Conservation (phyloP, 2,329 filamentous ascomycete genomes). For the Sarocladiaceae sp. region DNA sequence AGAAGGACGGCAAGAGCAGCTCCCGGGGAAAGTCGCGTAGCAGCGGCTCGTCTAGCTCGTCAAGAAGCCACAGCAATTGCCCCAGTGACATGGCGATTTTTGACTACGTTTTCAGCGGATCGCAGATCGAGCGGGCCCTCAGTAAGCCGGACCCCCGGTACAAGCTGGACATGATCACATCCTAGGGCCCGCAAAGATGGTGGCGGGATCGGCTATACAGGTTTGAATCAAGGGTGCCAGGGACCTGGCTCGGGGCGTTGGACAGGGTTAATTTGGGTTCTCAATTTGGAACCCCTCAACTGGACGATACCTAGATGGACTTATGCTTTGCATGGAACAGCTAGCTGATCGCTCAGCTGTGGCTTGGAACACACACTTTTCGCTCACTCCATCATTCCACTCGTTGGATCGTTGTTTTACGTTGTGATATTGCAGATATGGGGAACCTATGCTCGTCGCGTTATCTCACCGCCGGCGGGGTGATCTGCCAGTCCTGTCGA, state of each 20-base stretch:
- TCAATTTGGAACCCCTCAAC: background rate
- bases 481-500: background rate
- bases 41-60: slow-evolving; percentile 22
- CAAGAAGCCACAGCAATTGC: slow-evolving; percentile 22
- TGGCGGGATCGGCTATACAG: background rate
- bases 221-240: background rate
- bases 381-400: background rate
- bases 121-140: slow-evolving; percentile 46
- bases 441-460: background rate
- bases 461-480: background rate
- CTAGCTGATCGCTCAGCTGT: background rate
- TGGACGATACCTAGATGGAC: background rate
- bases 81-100: slow-evolving; percentile 50
- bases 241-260: background rate
- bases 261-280: background rate
- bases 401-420: background rate
- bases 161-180: slow-evolving; percentile 48
- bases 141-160: slow-evolving; percentile 51
- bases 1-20: slow-evolving; percentile 35
- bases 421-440: background rate
- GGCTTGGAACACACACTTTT: background rate
- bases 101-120: slow-evolving; percentile 43
- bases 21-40: slow-evolving; percentile 30
- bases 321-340: background rate
- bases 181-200: slow-evolving; percentile 16